Evolutionary conservation across 2,329 filamentous ascomycete genomes (phyloP).

Genomic region (Penicillium sp.): DNA sequence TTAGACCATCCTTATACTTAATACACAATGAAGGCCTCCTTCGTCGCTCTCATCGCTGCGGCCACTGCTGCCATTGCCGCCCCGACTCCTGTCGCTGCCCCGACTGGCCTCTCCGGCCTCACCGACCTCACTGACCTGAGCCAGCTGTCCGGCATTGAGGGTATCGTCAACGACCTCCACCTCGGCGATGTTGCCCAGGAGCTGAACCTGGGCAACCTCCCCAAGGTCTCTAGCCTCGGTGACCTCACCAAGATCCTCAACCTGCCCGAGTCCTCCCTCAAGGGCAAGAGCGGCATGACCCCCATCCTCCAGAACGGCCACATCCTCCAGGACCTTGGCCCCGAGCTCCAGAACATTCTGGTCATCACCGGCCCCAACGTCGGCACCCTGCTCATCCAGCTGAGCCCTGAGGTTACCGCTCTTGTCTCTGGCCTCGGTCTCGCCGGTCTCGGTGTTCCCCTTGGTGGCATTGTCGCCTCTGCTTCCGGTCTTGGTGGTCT

Average conservation of each 20-base stretch:
- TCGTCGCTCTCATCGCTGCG: conserved; percentile 40
- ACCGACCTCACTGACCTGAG: background rate
- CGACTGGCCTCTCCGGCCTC: conserved; percentile 8
- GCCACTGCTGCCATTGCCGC: conserved; percentile 22
- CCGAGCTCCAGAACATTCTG: conserved; percentile 31
- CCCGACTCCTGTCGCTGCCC: conserved; percentile 21
- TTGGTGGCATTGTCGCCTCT: conserved; percentile 28
- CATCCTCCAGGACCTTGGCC: conserved; percentile 31
- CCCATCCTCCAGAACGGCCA: conserved; percentile 24
- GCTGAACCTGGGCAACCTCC: conserved; percentile 17
- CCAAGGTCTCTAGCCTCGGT: conserved; percentile 16
- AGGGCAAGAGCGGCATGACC: conserved; percentile 3
- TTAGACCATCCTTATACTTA: conserved; percentile 7
- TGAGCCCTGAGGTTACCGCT: conserved; percentile 29
- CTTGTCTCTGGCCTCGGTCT: conserved; percentile 33
- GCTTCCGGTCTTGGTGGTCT: conserved; percentile 28
- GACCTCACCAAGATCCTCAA: conserved; percentile 19
- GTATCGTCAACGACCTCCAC: conserved; percentile 16
- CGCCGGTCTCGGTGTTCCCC: conserved; percentile 22
- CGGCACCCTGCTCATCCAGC: conserved; percentile 29
- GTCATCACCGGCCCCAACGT: conserved; percentile 30
- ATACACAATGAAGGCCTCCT: conserved; percentile 18
- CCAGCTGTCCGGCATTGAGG: conserved; percentile 8
- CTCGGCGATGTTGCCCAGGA: conserved; percentile 20
- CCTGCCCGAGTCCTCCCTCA: conserved; percentile 13